Evolutionary conservation across 1,284 basidiomycete genomes (phyloP).

Genomic region (Cutaneotrichosporon daszewskae): DNA sequence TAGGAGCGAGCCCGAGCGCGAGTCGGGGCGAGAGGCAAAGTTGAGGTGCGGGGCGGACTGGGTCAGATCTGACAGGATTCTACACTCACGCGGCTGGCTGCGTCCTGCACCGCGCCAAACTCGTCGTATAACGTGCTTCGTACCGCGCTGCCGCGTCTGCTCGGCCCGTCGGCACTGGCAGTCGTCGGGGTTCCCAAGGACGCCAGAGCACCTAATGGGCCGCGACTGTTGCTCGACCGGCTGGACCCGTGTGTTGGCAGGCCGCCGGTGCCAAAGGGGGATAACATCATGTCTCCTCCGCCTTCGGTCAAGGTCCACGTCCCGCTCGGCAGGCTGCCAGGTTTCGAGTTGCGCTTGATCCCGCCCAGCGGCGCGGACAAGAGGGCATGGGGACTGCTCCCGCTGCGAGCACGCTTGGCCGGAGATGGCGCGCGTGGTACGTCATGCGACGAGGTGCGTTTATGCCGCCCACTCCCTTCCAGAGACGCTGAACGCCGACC

Average conservation of each 20-base stretch:
- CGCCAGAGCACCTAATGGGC: background rate
- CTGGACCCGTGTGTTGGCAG: background rate
- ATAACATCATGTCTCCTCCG: conserved; percentile 17
- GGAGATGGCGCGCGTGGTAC: background rate
- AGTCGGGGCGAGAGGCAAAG: no score
- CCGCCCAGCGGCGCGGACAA: conserved; percentile 2
- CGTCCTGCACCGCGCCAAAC: conserved; percentile 8
- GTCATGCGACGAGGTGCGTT: background rate
- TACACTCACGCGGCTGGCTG: no score
- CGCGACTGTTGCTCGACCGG: background rate
- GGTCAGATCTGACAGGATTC: no score
- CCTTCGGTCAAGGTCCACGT: background rate
- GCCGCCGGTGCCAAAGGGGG: conserved; percentile 8
- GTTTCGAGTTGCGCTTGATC: conserved; percentile 1
- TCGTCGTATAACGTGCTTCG: conserved; percentile 6
- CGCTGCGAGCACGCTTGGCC: background rate
- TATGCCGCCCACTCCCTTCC: background rate
- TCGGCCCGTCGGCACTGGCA: conserved; percentile 1
- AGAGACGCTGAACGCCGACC: background rate
- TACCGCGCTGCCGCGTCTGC: background rate
- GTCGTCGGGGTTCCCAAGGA: background rate
- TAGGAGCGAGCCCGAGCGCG: no score
- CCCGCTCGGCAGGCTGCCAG: background rate
- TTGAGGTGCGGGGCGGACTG: no score
- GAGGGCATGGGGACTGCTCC: background rate